Evolutionary conservation across 1,284 basidiomycete species (phyloP).

Genomic region (Coniophora puteana): DNA sequence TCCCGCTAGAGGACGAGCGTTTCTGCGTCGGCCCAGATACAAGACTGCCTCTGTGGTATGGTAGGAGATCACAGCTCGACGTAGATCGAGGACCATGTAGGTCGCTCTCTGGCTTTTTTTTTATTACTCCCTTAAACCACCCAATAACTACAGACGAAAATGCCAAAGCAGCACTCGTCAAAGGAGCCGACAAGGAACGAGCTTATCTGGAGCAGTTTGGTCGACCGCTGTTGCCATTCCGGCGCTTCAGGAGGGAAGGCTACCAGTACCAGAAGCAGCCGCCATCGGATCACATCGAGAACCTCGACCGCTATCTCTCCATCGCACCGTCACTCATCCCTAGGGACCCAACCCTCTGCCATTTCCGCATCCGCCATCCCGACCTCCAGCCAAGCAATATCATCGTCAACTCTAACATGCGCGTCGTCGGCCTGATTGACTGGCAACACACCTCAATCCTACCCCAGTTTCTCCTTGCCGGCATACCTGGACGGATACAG

Average conservation of each 20-base stretch:
- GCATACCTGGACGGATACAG: conserved; percentile 39
- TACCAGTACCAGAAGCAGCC: conserved; percentile 49
- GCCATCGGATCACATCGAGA: conserved; percentile 39
- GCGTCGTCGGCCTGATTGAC: conserved; percentile 35
- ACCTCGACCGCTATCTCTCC: conserved; percentile 29
- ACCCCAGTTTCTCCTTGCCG: conserved; percentile 40
- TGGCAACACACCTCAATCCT: conserved; percentile 44
- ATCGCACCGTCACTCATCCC: conserved; percentile 35
- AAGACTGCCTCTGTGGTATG: conserved; percentile 34
- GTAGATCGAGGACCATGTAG: conserved; percentile 44
- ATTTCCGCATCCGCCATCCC: conserved; percentile 41
- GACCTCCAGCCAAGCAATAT: conserved; percentile 35
- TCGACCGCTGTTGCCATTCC: conserved; percentile 43
- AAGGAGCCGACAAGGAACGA: conserved; percentile 44
- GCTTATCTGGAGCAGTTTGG: conserved; percentile 48
- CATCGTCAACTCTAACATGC: conserved; percentile 30
- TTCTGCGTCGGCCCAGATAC: conserved; percentile 44
- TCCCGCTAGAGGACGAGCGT: conserved; percentile 26
- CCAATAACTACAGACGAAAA: conserved; percentile 38
- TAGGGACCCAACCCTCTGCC: conserved; percentile 24
- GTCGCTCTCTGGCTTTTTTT: conserved; percentile 31
- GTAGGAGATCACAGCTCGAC: conserved; percentile 32
- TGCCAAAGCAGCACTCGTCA: conserved; percentile 41
- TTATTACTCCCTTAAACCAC: conserved; percentile 26
- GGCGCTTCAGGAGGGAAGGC: conserved; percentile 37